Conservation (phyloP, 768 basidiomycete species). For the Clathrus columnatus region DNA sequence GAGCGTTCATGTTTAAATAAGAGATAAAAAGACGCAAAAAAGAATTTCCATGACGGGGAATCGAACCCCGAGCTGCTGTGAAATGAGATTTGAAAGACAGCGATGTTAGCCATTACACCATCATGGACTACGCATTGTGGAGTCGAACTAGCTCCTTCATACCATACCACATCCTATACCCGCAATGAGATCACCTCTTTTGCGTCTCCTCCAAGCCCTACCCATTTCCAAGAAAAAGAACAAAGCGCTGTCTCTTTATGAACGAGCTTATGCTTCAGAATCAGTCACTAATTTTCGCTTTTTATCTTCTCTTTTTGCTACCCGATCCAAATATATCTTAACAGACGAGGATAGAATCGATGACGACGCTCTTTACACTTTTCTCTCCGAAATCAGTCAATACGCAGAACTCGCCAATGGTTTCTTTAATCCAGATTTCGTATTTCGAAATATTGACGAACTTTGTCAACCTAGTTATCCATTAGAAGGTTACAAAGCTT, state of each 20-base stretch:
- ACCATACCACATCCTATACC: background rate
- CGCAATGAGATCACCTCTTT: too few relatives aligned
- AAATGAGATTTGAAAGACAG: background rate
- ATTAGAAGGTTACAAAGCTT: slow-evolving; percentile 37
- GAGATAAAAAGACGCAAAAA: background rate
- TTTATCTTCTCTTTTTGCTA: slow-evolving; percentile 40
- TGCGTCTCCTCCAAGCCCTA: too few relatives aligned
- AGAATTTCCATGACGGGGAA: background rate
- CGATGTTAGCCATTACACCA: slow-evolving; percentile 3
- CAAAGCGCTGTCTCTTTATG: background rate
- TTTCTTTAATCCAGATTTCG: slow-evolving; percentile 30
- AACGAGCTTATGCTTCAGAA: slow-evolving; percentile 35
- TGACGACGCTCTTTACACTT: slow-evolving; percentile 25
- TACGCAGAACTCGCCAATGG: slow-evolving; percentile 48
- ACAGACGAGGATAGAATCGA: slow-evolving; percentile 31
- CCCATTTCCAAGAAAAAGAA: background rate
- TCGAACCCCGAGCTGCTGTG: slow-evolving; percentile 4
- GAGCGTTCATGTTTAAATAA: too few relatives aligned
- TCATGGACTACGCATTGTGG: background rate
- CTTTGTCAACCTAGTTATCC: slow-evolving; percentile 38
- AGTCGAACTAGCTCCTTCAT: background rate
- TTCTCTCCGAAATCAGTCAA: slow-evolving; percentile 43
- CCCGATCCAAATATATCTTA: slow-evolving; percentile 35
- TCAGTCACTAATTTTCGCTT: slow-evolving; percentile 47
- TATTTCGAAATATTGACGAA: slow-evolving; percentile 32